phyloP scores from a whole-genome alignment of 1,284 basidiomycete genomes.

The Austroboletus novae-zelandiae region DNA sequence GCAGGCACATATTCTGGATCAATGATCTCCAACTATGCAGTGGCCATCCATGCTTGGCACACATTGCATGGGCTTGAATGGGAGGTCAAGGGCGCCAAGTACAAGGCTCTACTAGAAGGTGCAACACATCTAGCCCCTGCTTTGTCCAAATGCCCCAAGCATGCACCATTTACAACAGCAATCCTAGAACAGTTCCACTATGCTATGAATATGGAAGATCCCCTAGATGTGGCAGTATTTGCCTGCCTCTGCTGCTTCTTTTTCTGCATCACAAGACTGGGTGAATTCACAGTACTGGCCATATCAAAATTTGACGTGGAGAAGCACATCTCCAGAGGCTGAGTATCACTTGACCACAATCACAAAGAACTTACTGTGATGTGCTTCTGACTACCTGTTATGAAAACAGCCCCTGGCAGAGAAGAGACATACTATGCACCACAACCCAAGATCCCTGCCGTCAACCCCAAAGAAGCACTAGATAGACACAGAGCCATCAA shows the following conservation, averaged over 20 bases:
- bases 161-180: neutral
- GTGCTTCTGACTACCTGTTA: neutral
- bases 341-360: neutral
- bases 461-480: neutral
- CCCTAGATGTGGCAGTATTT: constrained; percentile 32
- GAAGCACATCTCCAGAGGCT: neutral
- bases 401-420: neutral
- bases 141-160: neutral
- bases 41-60: constrained; percentile 36
- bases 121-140: neutral
- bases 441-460: neutral
- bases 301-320: neutral
- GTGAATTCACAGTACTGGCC: constrained; percentile 1
- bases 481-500: neutral
- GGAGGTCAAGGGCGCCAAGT: neutral
- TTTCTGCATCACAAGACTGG: constrained; percentile 28
- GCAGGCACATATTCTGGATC: constrained; percentile 18
- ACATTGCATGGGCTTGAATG: constrained; percentile 27
- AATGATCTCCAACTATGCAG: constrained; percentile 30
- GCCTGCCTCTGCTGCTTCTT: constrained; percentile 36
- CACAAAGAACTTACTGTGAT: neutral
- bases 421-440: neutral
- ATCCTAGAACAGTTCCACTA: neutral
- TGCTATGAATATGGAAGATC: constrained; percentile 16
- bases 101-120: rapidly evolving